Base-by-base conservation (phyloP, 2,329 filamentous ascomycete genomes). In the Sporothrix inflata region DNA sequence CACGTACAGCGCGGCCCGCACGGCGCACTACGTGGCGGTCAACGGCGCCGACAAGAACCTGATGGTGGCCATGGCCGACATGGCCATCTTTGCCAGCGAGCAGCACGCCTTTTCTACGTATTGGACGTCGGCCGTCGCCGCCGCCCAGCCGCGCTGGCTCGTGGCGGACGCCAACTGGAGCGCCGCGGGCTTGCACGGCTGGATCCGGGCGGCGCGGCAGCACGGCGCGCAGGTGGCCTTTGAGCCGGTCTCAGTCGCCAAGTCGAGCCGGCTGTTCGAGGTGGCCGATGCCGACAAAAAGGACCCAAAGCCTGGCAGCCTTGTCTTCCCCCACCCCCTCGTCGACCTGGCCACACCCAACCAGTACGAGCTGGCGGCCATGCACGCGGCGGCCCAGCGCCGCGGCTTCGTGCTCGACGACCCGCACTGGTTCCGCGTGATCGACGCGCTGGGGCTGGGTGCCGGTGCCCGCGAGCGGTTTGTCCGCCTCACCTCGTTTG, bases 11-110 rank as follows among this genome's bases (percentile, higher is more conserved):
- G 84, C 84, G 2, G 85, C 86, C 42, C 87, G 92, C 71, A 98
- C 95, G 1, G 94, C 94, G 0, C 94, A 98, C 80, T 98, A 98
- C 79, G 88, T 98, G 3, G 92, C 95, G 19, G 85, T 98, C 75
- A 99, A 98, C 79, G 92, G 97, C 78, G 85, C 85, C 0, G 89
- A 91, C 73, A 97, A 94, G 80, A 92, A 94, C 75, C 88, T 99
- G 2, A 86, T 94, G n/a, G 82, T 98, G 74, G 95, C 94, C 61
- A 97, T 98, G 93, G 94, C 95, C 4, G 96, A 98, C 79, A 98
- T 98, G 94, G 88, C 86, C 71, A 95, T 97, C 76, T 88, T 97
- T 30, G 34, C 53, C 11, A 57, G 47, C 45, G 63, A 60, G 14
- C 42, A 69, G 16, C 82, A 86, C 73, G 83, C 84, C 0, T 86